Percentiles rank a stretch among this genome's conserved stretches.
These are phyloP conservation scores for Boletus smithii DNA, from an alignment of 1,284 basidiomycete species.

Conservation along the genomic window DNA sequence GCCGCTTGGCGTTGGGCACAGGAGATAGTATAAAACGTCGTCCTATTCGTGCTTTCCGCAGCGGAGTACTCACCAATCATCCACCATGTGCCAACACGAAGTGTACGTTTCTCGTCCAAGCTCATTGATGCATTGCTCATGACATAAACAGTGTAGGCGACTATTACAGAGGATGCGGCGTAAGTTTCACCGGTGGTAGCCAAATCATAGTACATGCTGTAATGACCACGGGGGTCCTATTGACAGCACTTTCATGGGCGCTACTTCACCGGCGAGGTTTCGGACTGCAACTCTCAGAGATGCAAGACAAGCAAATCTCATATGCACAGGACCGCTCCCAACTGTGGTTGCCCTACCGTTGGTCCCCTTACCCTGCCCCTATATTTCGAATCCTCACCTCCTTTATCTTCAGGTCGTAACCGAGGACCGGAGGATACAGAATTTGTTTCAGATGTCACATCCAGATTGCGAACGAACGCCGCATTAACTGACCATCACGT, in stretches of 20 bases:
- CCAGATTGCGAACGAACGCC: conserved; percentile 27
- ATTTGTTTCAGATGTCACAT: conserved; percentile 31
- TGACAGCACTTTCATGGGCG: conserved; percentile 59
- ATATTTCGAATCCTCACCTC: conserved; percentile 3
- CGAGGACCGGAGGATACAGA: conserved; percentile 33
- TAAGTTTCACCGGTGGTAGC: conserved; percentile 27
- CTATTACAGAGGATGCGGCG: conserved; percentile 59
- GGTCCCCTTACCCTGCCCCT: conserved; percentile 18
- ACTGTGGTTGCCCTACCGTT: conserved; percentile 45
- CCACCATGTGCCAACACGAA: conserved; percentile 56
- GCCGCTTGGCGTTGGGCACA: conserved; percentile 9
- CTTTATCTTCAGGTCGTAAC: conserved; percentile 26
- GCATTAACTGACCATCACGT: conserved; percentile 14
- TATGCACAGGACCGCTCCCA: conserved; percentile 49
- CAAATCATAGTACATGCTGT: conserved; percentile 12
- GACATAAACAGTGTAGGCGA: conserved; percentile 48
- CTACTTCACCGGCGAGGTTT: conserved; percentile 54
- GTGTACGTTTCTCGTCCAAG: conserved; percentile 38
- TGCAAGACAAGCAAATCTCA: conserved; percentile 57
- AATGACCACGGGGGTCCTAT: conserved; percentile 4
- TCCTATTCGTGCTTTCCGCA: background rate
- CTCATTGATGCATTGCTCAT: conserved; percentile 6
- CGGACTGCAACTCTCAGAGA: conserved; percentile 47
- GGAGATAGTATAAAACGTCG: conserved; percentile 20
- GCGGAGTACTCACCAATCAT: background rate